A percentile compares a stretch with the other conserved stretches of the same genome.
These are phyloP conservation scores for Stemphylium vesicarium DNA, from an alignment of 2,329 filamentous ascomycete species.

Conservation along the genomic window DNA sequence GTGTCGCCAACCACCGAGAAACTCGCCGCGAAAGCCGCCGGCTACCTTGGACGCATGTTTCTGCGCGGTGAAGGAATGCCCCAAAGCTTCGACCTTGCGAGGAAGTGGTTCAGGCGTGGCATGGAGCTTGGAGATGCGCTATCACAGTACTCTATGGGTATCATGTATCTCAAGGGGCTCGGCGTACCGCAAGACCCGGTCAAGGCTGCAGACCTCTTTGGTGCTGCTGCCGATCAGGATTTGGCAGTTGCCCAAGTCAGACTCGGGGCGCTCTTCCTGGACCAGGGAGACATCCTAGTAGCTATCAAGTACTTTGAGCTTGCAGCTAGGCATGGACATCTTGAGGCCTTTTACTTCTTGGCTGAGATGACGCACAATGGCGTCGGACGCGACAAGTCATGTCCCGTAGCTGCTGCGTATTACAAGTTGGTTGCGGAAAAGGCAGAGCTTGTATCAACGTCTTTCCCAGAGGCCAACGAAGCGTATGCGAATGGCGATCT, in stretches of 20 bases:
- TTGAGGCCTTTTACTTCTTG: constrained; percentile 91
- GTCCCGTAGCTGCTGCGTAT: constrained; percentile 76
- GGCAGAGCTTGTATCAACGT: constrained; percentile 83
- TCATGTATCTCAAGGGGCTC: constrained; percentile 83
- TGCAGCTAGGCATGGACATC: constrained; percentile 79
- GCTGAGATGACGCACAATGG: constrained; percentile 85
- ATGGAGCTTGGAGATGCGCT: constrained; percentile 77
- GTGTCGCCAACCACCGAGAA: constrained; percentile 75
- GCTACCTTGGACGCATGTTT: constrained; percentile 88
- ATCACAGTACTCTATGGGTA: constrained; percentile 81
- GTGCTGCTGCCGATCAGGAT: constrained; percentile 80
- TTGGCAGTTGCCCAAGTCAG: constrained; percentile 81
- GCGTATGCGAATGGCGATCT: constrained; percentile 80
- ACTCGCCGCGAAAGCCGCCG: constrained; percentile 80
- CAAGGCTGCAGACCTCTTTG: constrained; percentile 77
- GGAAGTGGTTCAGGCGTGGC: constrained; percentile 83
- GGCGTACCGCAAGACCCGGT: constrained; percentile 73
- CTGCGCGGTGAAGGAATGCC: constrained; percentile 83
- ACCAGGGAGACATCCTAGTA: constrained; percentile 81
- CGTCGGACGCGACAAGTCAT: constrained; percentile 79
- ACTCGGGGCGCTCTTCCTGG: constrained; percentile 82
- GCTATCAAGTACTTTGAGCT: constrained; percentile 88
- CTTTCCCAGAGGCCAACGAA: constrained; percentile 81
- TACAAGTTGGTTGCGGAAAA: constrained; percentile 91
- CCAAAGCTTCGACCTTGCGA: constrained; percentile 78